Evolutionary conservation across 1,284 basidiomycete species (phyloP), one percentile per base, ranked within the genome.

Genomic region (Schizophyllum amplum): DNA sequence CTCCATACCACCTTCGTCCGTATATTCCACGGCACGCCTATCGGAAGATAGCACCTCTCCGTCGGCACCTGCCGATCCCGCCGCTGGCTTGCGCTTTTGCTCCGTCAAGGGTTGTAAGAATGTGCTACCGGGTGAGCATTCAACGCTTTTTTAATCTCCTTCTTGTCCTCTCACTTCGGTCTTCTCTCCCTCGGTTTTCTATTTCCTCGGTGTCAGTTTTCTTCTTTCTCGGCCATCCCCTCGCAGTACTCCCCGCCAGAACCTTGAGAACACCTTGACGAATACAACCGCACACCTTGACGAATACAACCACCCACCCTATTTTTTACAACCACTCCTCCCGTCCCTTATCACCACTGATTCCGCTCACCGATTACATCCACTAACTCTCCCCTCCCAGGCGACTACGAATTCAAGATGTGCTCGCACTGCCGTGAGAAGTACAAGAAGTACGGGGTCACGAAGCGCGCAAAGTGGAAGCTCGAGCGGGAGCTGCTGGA

Each of bases 51-150:
- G n/a, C n/a, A n/a, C n/a, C n/a, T n/a, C n/a, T n/a, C n/a, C n/a
- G n/a, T n/a, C n/a, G n/a, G n/a, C n/a, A 24, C 24, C 52, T 5
- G 49, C 48, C 23, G 60, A 56, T 46, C 11, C 47, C 22, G 61
- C 52, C n/a, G 57, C 27, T 2, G 66, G 69, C 11, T 66, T 66
- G 4, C 71, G 76, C 15, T 75, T 68, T 57, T 82, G 80, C 60
- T 78, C 80, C 4, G 77, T 82, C 59, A 81, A 79, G 63, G 80
- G 80, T 17, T 82, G 81, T 66, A 80, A 77, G 62, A 68, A 68
- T 2, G 63, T 74, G 55, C 68, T 75, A 20, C 62, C 48, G 4
- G 48, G 33, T 42, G 33, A 42, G 33, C 33, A 42, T 42, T 9
- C 33, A 13, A 9, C 17, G 13, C 33, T 9, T 42, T 42, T 17